phyloP scores from a whole-genome alignment of 257 asterid genomes.

The Pogostemon cablin region DNA sequence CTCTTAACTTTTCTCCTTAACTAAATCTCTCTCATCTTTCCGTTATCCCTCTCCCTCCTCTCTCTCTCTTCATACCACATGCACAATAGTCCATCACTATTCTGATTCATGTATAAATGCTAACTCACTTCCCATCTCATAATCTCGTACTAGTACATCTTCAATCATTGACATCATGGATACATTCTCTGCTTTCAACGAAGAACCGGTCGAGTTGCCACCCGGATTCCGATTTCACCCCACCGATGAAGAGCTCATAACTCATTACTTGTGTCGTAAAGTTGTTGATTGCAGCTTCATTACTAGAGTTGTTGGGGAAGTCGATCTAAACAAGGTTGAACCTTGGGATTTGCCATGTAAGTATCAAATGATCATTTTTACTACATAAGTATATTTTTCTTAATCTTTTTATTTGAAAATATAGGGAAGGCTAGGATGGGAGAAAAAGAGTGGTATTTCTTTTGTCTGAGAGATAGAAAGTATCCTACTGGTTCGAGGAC shows the following conservation, averaged over 20 bases:
- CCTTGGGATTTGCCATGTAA: slow-evolving; percentile 93
- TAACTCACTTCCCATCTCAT: slow-evolving; percentile 15
- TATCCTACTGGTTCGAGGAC: slow-evolving; percentile 81
- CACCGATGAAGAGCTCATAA: slow-evolving; percentile 72
- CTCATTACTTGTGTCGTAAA: slow-evolving; percentile 61
- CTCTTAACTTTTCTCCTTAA: slow-evolving; percentile 28
- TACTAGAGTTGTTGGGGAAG: slow-evolving; percentile 61
- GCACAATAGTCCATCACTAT: slow-evolving; percentile 30
- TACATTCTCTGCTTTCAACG: slow-evolving; percentile 17
- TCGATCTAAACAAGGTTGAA: slow-evolving; percentile 76
- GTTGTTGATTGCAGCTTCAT: slow-evolving; percentile 44
- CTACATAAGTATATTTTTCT: background rate
- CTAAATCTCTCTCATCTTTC: slow-evolving; percentile 43
- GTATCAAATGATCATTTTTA: slow-evolving; percentile 21
- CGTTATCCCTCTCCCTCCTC: slow-evolving; percentile 27
- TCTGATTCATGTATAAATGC: slow-evolving; percentile 33
- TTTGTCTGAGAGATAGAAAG: slow-evolving; percentile 68
- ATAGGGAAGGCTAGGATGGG: slow-evolving; percentile 82
- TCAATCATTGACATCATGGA: slow-evolving; percentile 33
- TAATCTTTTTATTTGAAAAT: background rate
- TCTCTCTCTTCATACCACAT: slow-evolving; percentile 18
- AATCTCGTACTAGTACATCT: slow-evolving; percentile 14
- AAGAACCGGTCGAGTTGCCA: slow-evolving; percentile 55
- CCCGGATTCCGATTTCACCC: slow-evolving; percentile 86
- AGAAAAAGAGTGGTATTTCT: slow-evolving; percentile 77